Percentiles rank a stretch among this genome's conserved stretches.
phyloP scores from a whole-genome alignment of 805 yeast species.

The Teunomyces cretensis region DNA sequence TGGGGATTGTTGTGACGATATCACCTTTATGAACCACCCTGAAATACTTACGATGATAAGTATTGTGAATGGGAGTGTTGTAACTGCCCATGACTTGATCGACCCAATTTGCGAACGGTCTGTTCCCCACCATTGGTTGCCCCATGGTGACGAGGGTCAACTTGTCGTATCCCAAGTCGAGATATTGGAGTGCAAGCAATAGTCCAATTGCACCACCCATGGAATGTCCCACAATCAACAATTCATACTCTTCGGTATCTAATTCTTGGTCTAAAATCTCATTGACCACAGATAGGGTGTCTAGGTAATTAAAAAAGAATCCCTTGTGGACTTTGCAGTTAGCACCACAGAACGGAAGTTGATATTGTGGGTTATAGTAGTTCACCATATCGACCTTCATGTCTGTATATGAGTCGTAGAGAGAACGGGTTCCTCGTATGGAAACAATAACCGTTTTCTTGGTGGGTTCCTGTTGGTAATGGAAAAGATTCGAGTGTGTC shows the following conservation, averaged over 20 bases:
- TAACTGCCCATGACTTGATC: conserved; percentile 33
- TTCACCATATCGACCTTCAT: conserved; percentile 35
- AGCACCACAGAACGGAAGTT: conserved; percentile 27
- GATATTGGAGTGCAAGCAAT: conserved; percentile 34
- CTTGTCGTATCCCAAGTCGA: conserved; percentile 33
- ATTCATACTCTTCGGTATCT: conserved; percentile 12
- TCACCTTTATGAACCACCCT: conserved; percentile 29
- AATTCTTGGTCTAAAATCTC: conserved; percentile 16
- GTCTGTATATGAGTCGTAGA: conserved; percentile 40
- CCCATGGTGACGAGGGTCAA: conserved; percentile 42
- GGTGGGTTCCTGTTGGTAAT: conserved; percentile 13
- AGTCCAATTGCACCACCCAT: conserved; percentile 44
- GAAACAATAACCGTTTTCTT: conserved; percentile 32
- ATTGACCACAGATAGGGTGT: conserved; percentile 27
- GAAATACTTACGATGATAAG: conserved; percentile 16
- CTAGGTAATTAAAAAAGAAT: conserved; percentile 25
- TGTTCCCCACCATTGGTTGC: conserved; percentile 44
- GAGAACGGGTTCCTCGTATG: conserved; percentile 44
- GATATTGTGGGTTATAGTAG: conserved; percentile 22
- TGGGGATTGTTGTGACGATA: conserved; percentile 31
- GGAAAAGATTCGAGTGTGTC: conserved; percentile 26
- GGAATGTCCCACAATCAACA: conserved; percentile 27
- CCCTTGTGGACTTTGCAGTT: conserved; percentile 41
- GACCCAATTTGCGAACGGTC: conserved; percentile 35
- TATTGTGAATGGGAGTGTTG: conserved; percentile 16